These are phyloP conservation scores for Candida smagusa DNA, from an alignment of 1,139 yeast genomes.

Conservation along the genomic window DNA sequence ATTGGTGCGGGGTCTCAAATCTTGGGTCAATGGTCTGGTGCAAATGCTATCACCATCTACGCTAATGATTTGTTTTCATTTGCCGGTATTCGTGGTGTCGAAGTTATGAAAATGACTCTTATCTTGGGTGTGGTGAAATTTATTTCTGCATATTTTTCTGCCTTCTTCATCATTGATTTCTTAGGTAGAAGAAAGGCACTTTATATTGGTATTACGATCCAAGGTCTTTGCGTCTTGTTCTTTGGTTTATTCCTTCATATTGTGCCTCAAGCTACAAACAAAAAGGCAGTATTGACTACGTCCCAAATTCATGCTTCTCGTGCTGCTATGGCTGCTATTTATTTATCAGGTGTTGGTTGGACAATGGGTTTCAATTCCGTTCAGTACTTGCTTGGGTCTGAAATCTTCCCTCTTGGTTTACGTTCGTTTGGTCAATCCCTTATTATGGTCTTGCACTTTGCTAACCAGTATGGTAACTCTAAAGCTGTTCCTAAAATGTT, in stretches of 20 bases:
- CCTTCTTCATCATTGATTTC: constrained; percentile 46
- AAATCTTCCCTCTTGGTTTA: constrained; percentile 22
- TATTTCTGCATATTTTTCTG: constrained; percentile 36
- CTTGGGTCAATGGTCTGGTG: constrained; percentile 63
- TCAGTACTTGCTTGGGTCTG: constrained; percentile 23
- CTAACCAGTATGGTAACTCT: constrained; percentile 24
- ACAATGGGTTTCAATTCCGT: constrained; percentile 24
- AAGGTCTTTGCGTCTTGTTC: constrained; percentile 15
- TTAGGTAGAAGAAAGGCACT: constrained; percentile 40
- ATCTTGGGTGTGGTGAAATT: constrained; percentile 47
- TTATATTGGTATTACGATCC: constrained; percentile 27
- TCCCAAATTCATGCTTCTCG: constrained; percentile 15
- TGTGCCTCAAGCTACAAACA: constrained; percentile 18
- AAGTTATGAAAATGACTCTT: constrained; percentile 44
- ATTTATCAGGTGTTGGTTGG: constrained; percentile 23
- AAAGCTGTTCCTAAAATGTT: constrained; percentile 23
- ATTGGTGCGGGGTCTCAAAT: constrained; percentile 46
- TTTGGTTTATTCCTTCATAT: constrained; percentile 19
- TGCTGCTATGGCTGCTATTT: constrained; percentile 22
- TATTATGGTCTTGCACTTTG: constrained; percentile 24
- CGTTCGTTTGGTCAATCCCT: constrained; percentile 22
- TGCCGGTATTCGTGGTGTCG: constrained; percentile 39
- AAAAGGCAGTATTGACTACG: constrained; percentile 11
- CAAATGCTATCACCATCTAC: constrained; percentile 42
- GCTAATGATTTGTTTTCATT: constrained; percentile 55